Base-by-base conservation (phyloP, 192 early-diverging fungal genomes). In the Rhizoclosmatium globosum region DNA sequence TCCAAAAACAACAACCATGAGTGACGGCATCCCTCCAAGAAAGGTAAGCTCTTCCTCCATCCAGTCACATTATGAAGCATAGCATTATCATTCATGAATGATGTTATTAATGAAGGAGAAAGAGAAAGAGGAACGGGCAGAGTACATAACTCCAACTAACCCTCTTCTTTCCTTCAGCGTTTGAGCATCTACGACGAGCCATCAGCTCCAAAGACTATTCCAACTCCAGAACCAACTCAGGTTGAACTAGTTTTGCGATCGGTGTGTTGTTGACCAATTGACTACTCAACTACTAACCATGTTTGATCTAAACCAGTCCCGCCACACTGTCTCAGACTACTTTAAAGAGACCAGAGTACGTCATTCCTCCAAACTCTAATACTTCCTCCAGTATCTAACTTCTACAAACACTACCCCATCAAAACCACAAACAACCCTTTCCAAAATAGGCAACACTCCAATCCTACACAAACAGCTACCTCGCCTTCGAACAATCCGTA, bases 111-210 rank as follows among this genome's bases (percentile, higher is more conserved):
- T n/a, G n/a, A n/a, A n/a, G n/a, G n/a, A n/a, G n/a, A n/a, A n/a
- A n/a, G n/a, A n/a, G n/a, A n/a, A n/a, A n/a, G n/a, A n/a, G n/a
- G n/a, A n/a, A n/a, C n/a, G n/a, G n/a, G n/a, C n/a, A n/a, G n/a
- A n/a, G n/a, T n/a, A n/a, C 4, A 17, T 6, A 4, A 6, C 21
- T 62, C 60, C 60, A 62, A 23, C 21, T 38, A 13, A 15, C 15
- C 48, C 15, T 50, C 48, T 50, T 50, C 4, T 50, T 50, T 50
- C 9, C 13, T 64, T 41, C 70, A 74, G 72, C 72, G 72, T 9
- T 56, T 74, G 39, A 57, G 48, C 56, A 74, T 74, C 60, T 74
- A 74, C 56, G 70, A 71, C 59, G 60, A 60, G 19, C 72, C 21
- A 41, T 17, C 60, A 17, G 21, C 60, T 4, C 60, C 6, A 17